Base-by-base conservation (phyloP, 352 stramenopile genomes). In the Phytopythium aichiense region DNA sequence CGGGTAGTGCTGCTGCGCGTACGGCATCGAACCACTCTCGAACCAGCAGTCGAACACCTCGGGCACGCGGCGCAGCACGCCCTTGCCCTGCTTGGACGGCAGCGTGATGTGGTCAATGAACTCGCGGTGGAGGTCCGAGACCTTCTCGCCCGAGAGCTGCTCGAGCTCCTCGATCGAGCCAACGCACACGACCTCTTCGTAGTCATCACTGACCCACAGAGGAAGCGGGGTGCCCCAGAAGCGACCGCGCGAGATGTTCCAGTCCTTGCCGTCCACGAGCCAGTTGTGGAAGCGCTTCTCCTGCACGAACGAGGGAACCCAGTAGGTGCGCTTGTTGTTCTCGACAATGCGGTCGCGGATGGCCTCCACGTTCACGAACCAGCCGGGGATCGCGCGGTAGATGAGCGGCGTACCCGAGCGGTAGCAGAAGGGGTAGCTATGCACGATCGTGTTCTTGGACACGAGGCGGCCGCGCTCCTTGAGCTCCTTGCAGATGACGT, bases 231-330 rank as follows among this genome's bases (percentile, higher is more conserved):
- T 99, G 55, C 98, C 98, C 98, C 98, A 99, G 78, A 99, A 99
- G 40, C 98, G 89, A 58, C 98, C 98, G 55, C 97, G 86, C 53
- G 93, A 99, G 31, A 99, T 91, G 65, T 98, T 98, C 98, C 98
- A 99, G 84, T 99, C 98, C 66, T 98, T 95, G 46, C 97, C 98
- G 73, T 99, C 95, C 0, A 88, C 85, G 37, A 99, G 87, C 98
- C 98, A 99, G 77, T 99, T 99, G 83, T 99, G 97, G 77, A 99
- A 99, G 33, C 98, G 93, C 67, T 98, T 98, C 72, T 99, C 97
- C 79, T 99, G 98, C 35, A 99, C 97, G 52, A 92, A 93, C 63
- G 77, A 72, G 23, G 86, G 86, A 45, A 95, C 86, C 86, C 86
- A 95, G 72, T 91, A 77, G 35, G 86, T 95, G 55, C 82, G 65